Base-by-base conservation (phyloP, 768 basidiomycete species). In the Paxillus involutus region DNA sequence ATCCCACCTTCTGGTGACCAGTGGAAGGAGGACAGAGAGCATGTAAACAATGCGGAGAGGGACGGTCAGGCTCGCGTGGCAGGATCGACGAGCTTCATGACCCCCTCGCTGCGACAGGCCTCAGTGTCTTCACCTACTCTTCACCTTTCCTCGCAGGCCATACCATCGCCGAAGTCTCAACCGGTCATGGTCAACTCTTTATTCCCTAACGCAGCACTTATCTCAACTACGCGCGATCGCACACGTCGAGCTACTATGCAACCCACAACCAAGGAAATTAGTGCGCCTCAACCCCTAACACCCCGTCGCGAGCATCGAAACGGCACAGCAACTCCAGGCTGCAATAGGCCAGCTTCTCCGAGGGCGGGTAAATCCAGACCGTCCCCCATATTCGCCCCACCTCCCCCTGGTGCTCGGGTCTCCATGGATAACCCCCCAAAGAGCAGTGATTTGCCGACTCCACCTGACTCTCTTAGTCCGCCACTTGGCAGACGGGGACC, bases 61-160 rank as follows among this genome's bases (percentile, higher is more conserved):
- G 63, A 62, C 55, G 71, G 74, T 55, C 74, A 74, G 62, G 70
- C 69, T 61, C 77, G 79, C 64, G 71, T 73, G 56, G 78, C 82
- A 45, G 84, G 82, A 46, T 77, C 76, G 64, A 78, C 81, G 47
- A 79, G 76, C 66, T 89, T 82, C 73, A 72, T 79, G 56, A 77
- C 83, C 42, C 88, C 88, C 42, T 88, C 87, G 36, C 70, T 89
- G 56, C 79, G 83, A 51, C 80, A 79, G 56, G 89, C 81, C 37
- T 88, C 89, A 44, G 78, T 86, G 76, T 91, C 89, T 52, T 88
- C 88, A 19, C 89, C 89, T 49, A 79, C 84, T 29, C 69, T 91
- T 42, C 84, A 87, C 62, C 77, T 86, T 51, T 80, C 80, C 47
- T 83, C 83, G 26, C 78, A 80, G 70, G 73, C 80, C 33, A 63